A percentile compares a stretch with the other conserved stretches of the same genome.
phyloP scores from a whole-genome alignment of 345 rosid species.

The Diplotaxis tenuifolia region DNA sequence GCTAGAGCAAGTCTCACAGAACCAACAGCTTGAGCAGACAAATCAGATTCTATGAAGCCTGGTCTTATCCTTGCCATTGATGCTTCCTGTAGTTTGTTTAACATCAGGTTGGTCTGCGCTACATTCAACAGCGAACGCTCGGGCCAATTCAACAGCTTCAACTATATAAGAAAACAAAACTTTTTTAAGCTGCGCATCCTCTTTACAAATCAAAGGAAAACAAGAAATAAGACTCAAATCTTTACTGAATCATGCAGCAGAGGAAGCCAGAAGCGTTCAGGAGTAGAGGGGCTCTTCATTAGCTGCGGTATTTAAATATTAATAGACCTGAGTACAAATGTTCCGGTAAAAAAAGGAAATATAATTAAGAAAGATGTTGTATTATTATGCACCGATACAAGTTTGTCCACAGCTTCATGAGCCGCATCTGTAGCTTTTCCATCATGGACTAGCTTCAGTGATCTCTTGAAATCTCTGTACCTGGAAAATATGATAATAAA shows the following conservation, averaged over 20 bases:
- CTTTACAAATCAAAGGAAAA: background rate
- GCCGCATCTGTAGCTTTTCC: slow-evolving; percentile 61
- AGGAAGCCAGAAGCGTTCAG: slow-evolving; percentile 89
- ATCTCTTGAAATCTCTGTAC: slow-evolving; percentile 93
- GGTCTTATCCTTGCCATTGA: slow-evolving; percentile 74
- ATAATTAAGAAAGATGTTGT: background rate
- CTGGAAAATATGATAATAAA: slow-evolving; percentile 44
- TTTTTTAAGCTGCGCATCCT: background rate
- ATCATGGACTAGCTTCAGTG: slow-evolving; percentile 55
- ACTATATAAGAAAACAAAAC: slow-evolving; percentile 38
- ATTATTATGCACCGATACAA: slow-evolving; percentile 54
- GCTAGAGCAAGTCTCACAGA: slow-evolving; percentile 82
- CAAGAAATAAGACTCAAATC: background rate
- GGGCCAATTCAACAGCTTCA: slow-evolving; percentile 76
- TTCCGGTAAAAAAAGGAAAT: background rate
- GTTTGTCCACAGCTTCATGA: slow-evolving; percentile 70
- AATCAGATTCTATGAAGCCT: slow-evolving; percentile 56
- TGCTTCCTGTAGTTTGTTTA: slow-evolving; percentile 80
- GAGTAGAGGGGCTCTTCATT: slow-evolving; percentile 86
- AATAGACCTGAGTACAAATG: background rate
- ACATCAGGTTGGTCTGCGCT: slow-evolving; percentile 62
- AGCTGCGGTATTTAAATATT: slow-evolving; percentile 55
- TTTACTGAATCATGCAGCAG: slow-evolving; percentile 87
- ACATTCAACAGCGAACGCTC: slow-evolving; percentile 66
- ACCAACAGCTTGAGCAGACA: slow-evolving; percentile 59